phyloP scores from a whole-genome alignment of 352 stramenopile species.

The Globisporangium uncinulatum region DNA sequence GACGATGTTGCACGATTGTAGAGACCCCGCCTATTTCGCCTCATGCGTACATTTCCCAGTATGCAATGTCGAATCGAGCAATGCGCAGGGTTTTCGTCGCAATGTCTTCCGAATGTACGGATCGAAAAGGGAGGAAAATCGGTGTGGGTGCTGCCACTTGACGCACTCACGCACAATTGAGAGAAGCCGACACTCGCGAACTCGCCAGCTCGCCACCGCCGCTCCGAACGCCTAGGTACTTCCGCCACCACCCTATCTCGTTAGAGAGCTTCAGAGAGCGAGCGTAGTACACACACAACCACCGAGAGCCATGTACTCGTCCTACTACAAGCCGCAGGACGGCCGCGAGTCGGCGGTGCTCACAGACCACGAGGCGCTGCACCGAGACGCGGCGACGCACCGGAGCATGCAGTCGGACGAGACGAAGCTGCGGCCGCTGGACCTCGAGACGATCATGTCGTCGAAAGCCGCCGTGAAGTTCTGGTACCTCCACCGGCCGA shows the following conservation, averaged over 20 bases:
- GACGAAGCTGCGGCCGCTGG: slow-evolving; percentile 66
- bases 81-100: too few relatives aligned
- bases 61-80: background rate
- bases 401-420: slow-evolving; percentile 77
- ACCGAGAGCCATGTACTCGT: slow-evolving; percentile 69
- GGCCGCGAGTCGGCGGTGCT: slow-evolving; percentile 64
- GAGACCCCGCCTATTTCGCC: background rate
- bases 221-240: too few relatives aligned
- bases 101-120: too few relatives aligned
- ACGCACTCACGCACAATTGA: too few relatives aligned
- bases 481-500: slow-evolving; percentile 85
- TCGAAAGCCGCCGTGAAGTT: slow-evolving; percentile 87
- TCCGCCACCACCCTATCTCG: background rate
- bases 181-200: too few relatives aligned
- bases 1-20: slow-evolving; percentile 10
- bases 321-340: slow-evolving; percentile 76
- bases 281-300: background rate
- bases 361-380: slow-evolving; percentile 81
- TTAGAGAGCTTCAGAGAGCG: background rate
- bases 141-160: too few relatives aligned
- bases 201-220: too few relatives aligned
- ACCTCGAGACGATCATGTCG: slow-evolving; percentile 85
- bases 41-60: background rate
- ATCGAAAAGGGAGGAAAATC: too few relatives aligned
- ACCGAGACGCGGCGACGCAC: slow-evolving; percentile 74